A percentile compares a stretch with the other conserved stretches of the same genome.
These are phyloP conservation scores for Cordyceps cicadae DNA, from an alignment of 2,329 filamentous ascomycete species.

Conservation along the genomic window DNA sequence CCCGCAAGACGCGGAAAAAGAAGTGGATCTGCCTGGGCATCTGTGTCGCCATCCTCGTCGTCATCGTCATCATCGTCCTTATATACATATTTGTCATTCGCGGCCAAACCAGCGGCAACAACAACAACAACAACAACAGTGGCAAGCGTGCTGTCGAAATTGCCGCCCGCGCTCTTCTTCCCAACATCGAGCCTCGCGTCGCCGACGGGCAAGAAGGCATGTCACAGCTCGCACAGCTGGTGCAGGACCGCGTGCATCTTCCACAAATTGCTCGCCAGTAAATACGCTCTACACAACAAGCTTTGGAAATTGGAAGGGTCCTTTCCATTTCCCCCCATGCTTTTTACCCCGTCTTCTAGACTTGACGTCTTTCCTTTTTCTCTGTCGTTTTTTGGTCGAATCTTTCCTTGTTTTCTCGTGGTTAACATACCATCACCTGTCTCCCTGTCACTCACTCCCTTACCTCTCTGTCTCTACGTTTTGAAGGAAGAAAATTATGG, in stretches of 20 bases:
- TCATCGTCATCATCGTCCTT: slow-evolving; percentile 44
- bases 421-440: slow-evolving; percentile 3
- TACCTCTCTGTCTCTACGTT: slow-evolving; percentile 2
- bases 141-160: slow-evolving; percentile 20
- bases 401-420: not conserved
- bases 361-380: not conserved
- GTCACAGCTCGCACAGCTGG: slow-evolving; percentile 13
- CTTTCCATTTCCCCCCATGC: not conserved
- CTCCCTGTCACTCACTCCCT: slow-evolving; percentile 6
- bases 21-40: slow-evolving; percentile 95
- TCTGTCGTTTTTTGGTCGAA: not conserved
- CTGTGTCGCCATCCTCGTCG: slow-evolving; percentile 44
- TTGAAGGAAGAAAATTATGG: not conserved
- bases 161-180: slow-evolving; percentile 10
- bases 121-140: slow-evolving; percentile 24
- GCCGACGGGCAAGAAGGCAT: slow-evolving; percentile 13
- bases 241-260: slow-evolving; percentile 18
- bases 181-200: not conserved
- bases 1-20: slow-evolving; percentile 74
- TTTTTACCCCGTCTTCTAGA: not conserved
- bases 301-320: not conserved
- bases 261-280: slow-evolving; percentile 18
- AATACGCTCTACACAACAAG: not conserved
- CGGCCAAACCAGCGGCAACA: slow-evolving; percentile 20
- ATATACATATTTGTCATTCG: slow-evolving; percentile 37